Conservation (phyloP, 768 basidiomycete genomes). For the Pisolithus orientalis region DNA sequence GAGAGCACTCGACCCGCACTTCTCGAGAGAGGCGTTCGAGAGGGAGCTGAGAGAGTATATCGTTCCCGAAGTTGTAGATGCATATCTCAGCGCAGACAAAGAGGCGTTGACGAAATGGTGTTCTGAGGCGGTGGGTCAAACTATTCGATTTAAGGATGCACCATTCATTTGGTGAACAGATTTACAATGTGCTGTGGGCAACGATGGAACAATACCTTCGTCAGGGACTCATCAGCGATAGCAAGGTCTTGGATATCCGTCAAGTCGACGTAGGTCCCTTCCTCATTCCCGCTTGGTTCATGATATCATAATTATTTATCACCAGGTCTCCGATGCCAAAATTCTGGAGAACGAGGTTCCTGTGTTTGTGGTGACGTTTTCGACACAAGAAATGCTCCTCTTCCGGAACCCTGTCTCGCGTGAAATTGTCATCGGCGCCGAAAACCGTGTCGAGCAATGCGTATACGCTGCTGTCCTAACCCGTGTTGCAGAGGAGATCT, state of each 20-base stretch:
- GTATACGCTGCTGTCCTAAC: constrained; percentile 90
- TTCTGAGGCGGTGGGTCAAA: constrained; percentile 77
- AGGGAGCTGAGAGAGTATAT: constrained; percentile 94
- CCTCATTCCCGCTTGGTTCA: neutral
- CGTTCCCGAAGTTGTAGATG: constrained; percentile 95
- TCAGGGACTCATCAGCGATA: constrained; percentile 88
- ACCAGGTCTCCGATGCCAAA: constrained; percentile 76
- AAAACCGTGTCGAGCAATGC: constrained; percentile 89
- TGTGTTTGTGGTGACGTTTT: constrained; percentile 86
- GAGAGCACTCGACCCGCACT: constrained; percentile 82
- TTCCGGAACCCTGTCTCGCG: constrained; percentile 87
- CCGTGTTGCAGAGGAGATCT: constrained; percentile 79
- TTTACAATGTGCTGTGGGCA: constrained; percentile 97
- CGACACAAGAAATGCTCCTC: constrained; percentile 88
- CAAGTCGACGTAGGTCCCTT: constrained; percentile 79
- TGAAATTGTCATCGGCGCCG: constrained; percentile 84
- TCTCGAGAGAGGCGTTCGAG: constrained; percentile 82
- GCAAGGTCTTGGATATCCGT: constrained; percentile 93
- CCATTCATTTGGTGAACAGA: constrained; percentile 40
- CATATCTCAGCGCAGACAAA: constrained; percentile 86
- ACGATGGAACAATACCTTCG: constrained; percentile 92
- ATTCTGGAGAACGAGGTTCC: constrained; percentile 87
- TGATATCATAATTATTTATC: constrained; percentile 1
- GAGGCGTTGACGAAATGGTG: constrained; percentile 88
- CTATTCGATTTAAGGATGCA: neutral